Conservation (phyloP, 164 flowering plant genomes). For the Brasenia schreberi region DNA sequence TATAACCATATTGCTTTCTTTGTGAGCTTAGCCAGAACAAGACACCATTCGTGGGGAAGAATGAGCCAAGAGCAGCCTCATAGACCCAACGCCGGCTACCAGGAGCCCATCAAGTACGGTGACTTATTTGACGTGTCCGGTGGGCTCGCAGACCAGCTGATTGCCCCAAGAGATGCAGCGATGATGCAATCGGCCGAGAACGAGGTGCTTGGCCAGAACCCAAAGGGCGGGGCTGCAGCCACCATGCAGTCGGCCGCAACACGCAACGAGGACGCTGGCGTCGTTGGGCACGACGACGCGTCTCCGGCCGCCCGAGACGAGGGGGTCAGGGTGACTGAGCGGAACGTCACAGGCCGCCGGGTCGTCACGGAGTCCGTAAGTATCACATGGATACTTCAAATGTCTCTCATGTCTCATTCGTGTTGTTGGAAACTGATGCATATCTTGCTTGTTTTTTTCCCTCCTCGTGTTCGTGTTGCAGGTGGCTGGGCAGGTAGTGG, state of each 20-base stretch:
- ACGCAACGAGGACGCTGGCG: constrained; percentile 25
- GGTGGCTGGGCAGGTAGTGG: constrained; percentile 1
- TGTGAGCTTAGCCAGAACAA: no score
- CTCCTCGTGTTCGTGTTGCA: no score
- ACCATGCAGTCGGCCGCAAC: constrained; percentile 31
- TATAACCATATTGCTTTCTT: no score
- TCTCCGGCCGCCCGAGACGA: constrained; percentile 16
- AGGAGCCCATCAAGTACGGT: constrained; percentile 30
- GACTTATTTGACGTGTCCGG: constrained; percentile 34
- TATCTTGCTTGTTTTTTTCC: no score
- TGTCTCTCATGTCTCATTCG: no score
- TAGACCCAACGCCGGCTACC: constrained; percentile 5
- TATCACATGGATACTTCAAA: no score
- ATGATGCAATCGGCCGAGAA: constrained; percentile 40
- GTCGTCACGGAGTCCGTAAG: constrained; percentile 2
- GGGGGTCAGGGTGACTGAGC: constrained; percentile 15
- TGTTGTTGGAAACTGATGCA: no score
- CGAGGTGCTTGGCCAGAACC: constrained; percentile 24
- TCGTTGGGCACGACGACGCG: constrained; percentile 26
- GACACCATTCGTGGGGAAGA: background rate
- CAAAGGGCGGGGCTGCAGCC: constrained; percentile 30
- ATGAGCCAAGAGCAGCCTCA: constrained; percentile 41
- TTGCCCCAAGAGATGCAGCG: constrained; percentile 35
- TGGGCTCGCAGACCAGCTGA: constrained; percentile 23
- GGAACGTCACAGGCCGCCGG: background rate